A percentile compares a stretch with the other conserved stretches of the same genome.
Evolutionary conservation across 108 stramenopile species (phyloP).

Genomic region (Chaetoceros muelleri): DNA sequence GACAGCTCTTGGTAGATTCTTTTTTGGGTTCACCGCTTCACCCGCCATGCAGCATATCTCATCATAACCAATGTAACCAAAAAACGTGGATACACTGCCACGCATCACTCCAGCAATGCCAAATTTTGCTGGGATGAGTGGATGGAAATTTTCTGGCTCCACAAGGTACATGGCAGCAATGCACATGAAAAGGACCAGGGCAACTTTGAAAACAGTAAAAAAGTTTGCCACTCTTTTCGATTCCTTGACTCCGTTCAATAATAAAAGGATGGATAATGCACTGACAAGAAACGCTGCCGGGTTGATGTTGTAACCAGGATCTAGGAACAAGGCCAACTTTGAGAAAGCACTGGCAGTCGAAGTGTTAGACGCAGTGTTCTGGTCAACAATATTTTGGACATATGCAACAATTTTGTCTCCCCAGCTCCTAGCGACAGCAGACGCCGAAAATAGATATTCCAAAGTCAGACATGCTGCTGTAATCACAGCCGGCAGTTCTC

Average conservation of each 20-base stretch:
- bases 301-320: constrained; percentile 40
- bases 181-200: constrained; percentile 55
- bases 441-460: constrained; percentile 32
- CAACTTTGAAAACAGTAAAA: constrained; percentile 48
- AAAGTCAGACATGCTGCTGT: constrained; percentile 55
- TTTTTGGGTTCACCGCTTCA: constrained; percentile 49
- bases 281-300: constrained; percentile 27
- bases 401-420: constrained; percentile 66
- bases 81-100: constrained; percentile 54
- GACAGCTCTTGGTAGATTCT: constrained; percentile 53
- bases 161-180: constrained; percentile 24
- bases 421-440: constrained; percentile 65
- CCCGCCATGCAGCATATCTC: constrained; percentile 57
- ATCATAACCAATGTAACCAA: constrained; percentile 52
- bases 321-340: constrained; percentile 7
- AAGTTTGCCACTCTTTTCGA: constrained; percentile 43
- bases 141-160: constrained; percentile 19
- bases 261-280: neutral
- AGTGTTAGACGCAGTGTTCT: neutral
- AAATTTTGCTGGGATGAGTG: constrained; percentile 9
- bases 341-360: neutral
- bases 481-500: constrained; percentile 48
- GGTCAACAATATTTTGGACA: neutral
- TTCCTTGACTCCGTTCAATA: constrained; percentile 16
- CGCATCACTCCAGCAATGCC: constrained; percentile 34